Evolutionary conservation across 192 early-diverging fungal species (phyloP).

Genomic region (Backusella psychrophila): DNA sequence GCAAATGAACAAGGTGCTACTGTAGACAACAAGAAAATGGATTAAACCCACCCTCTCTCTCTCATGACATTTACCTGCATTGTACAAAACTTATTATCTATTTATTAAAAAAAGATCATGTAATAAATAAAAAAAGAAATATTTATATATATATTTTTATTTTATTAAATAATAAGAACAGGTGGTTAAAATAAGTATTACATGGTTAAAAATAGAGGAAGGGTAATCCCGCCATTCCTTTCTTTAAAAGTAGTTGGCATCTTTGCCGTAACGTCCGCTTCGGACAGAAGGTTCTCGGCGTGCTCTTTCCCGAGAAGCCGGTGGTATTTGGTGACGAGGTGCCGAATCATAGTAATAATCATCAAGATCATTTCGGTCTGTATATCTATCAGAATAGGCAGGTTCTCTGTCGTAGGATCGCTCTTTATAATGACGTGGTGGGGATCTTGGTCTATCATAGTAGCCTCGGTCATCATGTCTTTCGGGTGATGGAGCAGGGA

Average conservation of each 20-base stretch:
- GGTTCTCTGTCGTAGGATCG: not conserved
- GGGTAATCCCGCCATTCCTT: not conserved
- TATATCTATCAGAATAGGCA: not conserved
- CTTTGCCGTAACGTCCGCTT: not conserved
- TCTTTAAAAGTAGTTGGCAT: not conserved
- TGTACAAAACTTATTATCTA: not conserved
- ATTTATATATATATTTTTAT: not conserved
- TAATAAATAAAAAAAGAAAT: not conserved
- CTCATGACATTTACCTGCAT: not conserved
- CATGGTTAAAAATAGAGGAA: not conserved
- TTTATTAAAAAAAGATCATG: not conserved
- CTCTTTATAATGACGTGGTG: not conserved
- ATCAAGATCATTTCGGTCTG: constrained; percentile 5
- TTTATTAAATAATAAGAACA: not conserved
- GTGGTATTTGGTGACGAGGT: not conserved
- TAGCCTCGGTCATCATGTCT: not conserved
- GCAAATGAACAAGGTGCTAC: not conserved
- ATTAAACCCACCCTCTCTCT: not conserved
- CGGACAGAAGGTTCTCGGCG: constrained; percentile 2
- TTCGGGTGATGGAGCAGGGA: not conserved
- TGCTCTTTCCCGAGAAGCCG: not conserved
- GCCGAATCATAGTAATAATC: constrained; percentile 11
- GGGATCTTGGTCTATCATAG: not conserved
- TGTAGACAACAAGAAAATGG: not conserved
- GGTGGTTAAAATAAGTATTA: not conserved